Evolutionary conservation across 805 yeast species (phyloP), one percentile per base, ranked within the genome.

Genomic region (Kockiozyma suomiensis): DNA sequence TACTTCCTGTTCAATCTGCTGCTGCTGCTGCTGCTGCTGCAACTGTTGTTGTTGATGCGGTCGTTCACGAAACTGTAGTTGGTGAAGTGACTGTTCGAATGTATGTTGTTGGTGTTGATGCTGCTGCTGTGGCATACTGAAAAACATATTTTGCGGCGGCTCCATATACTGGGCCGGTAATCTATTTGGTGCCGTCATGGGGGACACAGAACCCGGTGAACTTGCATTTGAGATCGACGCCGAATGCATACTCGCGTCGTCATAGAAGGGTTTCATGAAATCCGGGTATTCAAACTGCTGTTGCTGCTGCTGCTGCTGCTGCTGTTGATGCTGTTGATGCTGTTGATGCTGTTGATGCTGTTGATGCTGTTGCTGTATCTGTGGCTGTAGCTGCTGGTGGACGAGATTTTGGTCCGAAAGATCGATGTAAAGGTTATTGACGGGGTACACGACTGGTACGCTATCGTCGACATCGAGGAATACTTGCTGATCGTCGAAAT

Each of bases 221-320:
- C 43, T 41, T 8, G 47, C 35, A n/a, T 28, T 38, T 19, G 54
- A 41, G 17, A 37, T 38, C 38, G 54, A 40, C 25, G 26, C 37
- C 35, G 54, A 50, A 32, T 41, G 37, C 50, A 47, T 47, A 19
- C 50, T 47, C 7, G 40, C 25, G 40, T 47, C 50, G 26, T 47
- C 40, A 26, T 47, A 47, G 50, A 3, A 30, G 1, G 50, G 50
- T 4, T 37, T 15, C 38, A 47, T 30, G 26, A 47, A 47, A 2
- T 40, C 50, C 4, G 38, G 8, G 15, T 47, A 40, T 5, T 19
- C 38, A 12, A 38, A 17, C 19, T 6, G 7, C 41, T 52, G 50
- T 6, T 42, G 28, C n/a, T 40, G 55, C 33, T 51, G 55, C 41
- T 41, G 48, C 32, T 51, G 54, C 37, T 23, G 37, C 30, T n/a